Percentiles rank a stretch among this genome's conserved stretches.
phyloP scores from a whole-genome alignment of 2,329 filamentous ascomycete genomes.

The Aspergillus luchuensis region DNA sequence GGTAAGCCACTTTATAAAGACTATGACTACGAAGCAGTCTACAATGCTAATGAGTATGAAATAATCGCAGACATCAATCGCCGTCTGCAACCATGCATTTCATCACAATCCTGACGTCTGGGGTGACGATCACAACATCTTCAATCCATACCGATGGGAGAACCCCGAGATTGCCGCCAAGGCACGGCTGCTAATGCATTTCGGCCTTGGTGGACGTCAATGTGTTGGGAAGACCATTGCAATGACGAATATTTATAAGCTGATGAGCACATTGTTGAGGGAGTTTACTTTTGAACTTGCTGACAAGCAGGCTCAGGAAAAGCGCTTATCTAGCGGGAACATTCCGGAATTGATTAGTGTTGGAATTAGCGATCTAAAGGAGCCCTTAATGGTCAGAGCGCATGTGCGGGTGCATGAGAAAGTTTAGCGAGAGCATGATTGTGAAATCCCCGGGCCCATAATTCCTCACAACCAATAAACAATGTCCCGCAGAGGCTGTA shows the following conservation, averaged over 20 bases:
- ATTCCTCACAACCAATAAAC: no score
- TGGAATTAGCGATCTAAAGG: slow-evolving; percentile 1
- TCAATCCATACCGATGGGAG: slow-evolving; percentile 34
- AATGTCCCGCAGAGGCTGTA: no score
- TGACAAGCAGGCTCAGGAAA: slow-evolving; percentile 10
- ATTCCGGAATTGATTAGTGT: slow-evolving; percentile 5
- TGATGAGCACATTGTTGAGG: slow-evolving; percentile 33
- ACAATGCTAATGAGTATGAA: background rate
- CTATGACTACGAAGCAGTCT: background rate
- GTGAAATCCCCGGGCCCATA: no score
- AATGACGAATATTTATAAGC: slow-evolving; percentile 38
- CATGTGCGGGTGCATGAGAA: background rate
- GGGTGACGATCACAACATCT: slow-evolving; percentile 36
- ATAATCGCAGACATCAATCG: slow-evolving; percentile 30
- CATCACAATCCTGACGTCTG: slow-evolving; percentile 38
- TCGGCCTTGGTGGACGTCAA: slow-evolving; percentile 35
- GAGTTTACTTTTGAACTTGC: slow-evolving; percentile 37
- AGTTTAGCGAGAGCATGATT: background rate
- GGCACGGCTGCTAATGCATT: slow-evolving; percentile 37
- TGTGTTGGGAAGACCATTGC: slow-evolving; percentile 43
- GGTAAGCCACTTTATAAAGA: slow-evolving; percentile 18
- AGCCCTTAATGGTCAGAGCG: background rate
- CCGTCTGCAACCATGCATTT: slow-evolving; percentile 39
- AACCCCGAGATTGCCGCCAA: slow-evolving; percentile 17
- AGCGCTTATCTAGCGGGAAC: background rate